Base-by-base conservation (phyloP, 2,329 filamentous ascomycete species). In the Penicillium sp. region DNA sequence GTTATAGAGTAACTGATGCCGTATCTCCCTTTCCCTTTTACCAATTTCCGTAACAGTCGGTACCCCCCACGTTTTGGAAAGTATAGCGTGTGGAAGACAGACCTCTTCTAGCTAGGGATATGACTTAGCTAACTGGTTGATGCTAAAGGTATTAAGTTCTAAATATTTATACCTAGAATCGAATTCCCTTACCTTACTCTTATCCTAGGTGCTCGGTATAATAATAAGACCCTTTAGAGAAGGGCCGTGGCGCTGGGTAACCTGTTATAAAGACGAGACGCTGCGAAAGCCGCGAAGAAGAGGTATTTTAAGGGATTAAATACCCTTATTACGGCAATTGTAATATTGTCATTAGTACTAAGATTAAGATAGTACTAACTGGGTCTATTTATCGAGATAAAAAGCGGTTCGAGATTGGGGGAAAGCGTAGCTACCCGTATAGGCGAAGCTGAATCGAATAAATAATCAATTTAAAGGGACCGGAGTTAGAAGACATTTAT, bases 1-100 rank as follows among this genome's bases (percentile, higher is more conserved):
- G 15, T 15, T 17, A 38, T 9, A 19, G 2, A 25, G 47, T 9
- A 2, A 25, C 33, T 50, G 21, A 8, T 38, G 13, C 15, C 23
- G 12, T 52, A 57, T 53, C 50, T 45, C 48, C 29, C 43, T 40
- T 38, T 27, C 50, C 23, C 35, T 52, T 13, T 47, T 54, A 19
- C 56, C 50, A 17, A 57, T 45, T 21, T 52, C 40, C n/a, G 47
- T 50, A 3, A 54, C 23, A 23, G 12, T 33, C 19, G 41, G 50
- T 2, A 51, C n/a, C 25, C 1, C 35, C 56, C 1, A 49, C n/a
- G 40, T 56, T 35, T 7, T 57, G 38, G 19, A 46, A 37, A n/a
- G 57, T 61, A 17, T 56, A 58, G n/a, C 42, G 40, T 35, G 46
- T 57, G n/a, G n/a, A n/a, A n/a, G n/a, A n/a, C n/a, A n/a, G n/a